Evolutionary conservation across 208 protist genomes (phyloP).

Genomic region (Leishmania martiniquensis): DNA sequence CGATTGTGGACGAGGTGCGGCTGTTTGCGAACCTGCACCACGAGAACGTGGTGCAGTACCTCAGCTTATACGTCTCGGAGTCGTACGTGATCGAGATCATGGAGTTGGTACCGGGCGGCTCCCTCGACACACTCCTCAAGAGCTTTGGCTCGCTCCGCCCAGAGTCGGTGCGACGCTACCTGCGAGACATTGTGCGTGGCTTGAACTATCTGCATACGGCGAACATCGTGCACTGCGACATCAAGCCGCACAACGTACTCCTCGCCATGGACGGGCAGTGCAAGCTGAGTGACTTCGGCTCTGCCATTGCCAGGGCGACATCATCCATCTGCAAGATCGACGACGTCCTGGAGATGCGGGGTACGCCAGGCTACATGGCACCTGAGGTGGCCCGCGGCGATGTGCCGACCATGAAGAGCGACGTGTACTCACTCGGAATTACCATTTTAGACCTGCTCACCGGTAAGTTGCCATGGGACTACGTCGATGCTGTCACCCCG

Average conservation of each 20-base stretch:
- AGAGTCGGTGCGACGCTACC: slow-evolving; percentile 55
- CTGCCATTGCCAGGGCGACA: slow-evolving; percentile 46
- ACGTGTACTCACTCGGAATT: slow-evolving; percentile 72
- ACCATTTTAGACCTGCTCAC: slow-evolving; percentile 62
- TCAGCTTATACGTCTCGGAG: slow-evolving; percentile 57
- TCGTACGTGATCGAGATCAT: slow-evolving; percentile 76
- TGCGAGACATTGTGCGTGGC: slow-evolving; percentile 66
- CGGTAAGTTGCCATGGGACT: slow-evolving; percentile 63
- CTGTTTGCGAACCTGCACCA: slow-evolving; percentile 67
- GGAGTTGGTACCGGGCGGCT: slow-evolving; percentile 85
- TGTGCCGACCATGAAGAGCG: slow-evolving; percentile 55
- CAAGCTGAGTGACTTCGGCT: slow-evolving; percentile 89
- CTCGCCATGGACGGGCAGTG: slow-evolving; percentile 82
- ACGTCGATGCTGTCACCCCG: slow-evolving; percentile 5
- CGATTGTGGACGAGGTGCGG: slow-evolving; percentile 64
- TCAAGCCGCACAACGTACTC: slow-evolving; percentile 89
- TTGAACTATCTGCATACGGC: slow-evolving; percentile 80
- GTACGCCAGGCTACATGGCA: slow-evolving; percentile 82
- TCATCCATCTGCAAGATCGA: slow-evolving; percentile 46
- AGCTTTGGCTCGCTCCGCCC: slow-evolving; percentile 58
- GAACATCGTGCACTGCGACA: slow-evolving; percentile 78
- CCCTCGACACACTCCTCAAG: slow-evolving; percentile 61
- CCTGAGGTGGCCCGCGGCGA: slow-evolving; percentile 73
- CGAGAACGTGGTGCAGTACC: slow-evolving; percentile 86
- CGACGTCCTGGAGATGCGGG: slow-evolving; percentile 67